Evolutionary conservation across 2,329 filamentous ascomycete genomes (phyloP).

Genomic region (Nemania sp.): DNA sequence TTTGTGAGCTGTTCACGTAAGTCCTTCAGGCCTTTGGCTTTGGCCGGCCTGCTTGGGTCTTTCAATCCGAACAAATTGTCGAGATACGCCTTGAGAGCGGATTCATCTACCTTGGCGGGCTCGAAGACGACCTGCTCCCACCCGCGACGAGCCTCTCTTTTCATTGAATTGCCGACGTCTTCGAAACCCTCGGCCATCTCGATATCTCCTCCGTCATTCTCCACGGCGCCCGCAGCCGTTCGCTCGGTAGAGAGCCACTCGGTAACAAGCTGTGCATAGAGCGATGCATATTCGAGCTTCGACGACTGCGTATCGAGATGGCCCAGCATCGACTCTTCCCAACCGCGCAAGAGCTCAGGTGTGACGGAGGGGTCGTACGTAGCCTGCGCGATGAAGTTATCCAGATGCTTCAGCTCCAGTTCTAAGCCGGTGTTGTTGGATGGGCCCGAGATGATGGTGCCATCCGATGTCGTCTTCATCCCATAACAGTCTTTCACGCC

Average conservation of each 20-base stretch:
- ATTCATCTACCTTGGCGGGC: slow-evolving; percentile 43
- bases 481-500: slow-evolving; percentile 44
- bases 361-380: slow-evolving; percentile 48
- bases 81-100: slow-evolving; percentile 46
- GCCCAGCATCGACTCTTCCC: slow-evolving; percentile 43
- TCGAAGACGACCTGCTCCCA: slow-evolving; percentile 53
- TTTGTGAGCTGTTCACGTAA: slow-evolving; percentile 35
- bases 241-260: slow-evolving; percentile 48
- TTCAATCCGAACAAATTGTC: slow-evolving; percentile 45
- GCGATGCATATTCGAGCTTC: slow-evolving; percentile 48
- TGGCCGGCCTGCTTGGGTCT: slow-evolving; percentile 34
- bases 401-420: slow-evolving; percentile 44
- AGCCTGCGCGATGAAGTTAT: slow-evolving; percentile 46
- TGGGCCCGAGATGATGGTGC: slow-evolving; percentile 29
- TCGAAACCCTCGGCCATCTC: slow-evolving; percentile 46
- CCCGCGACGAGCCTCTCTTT: slow-evolving; percentile 44
- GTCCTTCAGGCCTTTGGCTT: slow-evolving; percentile 26
- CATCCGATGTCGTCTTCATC: slow-evolving; percentile 38
- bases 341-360: slow-evolving; percentile 36
- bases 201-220: slow-evolving; percentile 21
- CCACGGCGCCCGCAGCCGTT: slow-evolving; percentile 19
- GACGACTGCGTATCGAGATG: slow-evolving; percentile 47
- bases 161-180: slow-evolving; percentile 45
- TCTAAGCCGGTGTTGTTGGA: slow-evolving; percentile 38
- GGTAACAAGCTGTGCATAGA: slow-evolving; percentile 52